Evolutionary conservation across 139 green algal species (phyloP).

Genomic region (Micractinium sp.): DNA sequence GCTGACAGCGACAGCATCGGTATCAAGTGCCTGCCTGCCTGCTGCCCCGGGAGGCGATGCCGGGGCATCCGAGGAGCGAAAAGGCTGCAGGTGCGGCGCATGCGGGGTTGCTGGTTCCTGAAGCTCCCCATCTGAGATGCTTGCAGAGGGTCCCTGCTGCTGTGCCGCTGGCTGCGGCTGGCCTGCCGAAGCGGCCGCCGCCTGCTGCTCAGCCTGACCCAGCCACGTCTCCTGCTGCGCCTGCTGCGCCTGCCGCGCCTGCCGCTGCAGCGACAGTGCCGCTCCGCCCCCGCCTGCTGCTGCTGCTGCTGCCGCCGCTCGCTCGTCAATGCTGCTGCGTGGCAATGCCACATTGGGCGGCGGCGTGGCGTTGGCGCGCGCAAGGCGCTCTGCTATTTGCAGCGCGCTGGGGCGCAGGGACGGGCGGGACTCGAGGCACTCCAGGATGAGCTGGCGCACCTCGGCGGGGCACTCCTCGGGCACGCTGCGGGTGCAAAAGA

Average conservation of each 20-base stretch:
- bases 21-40: background rate
- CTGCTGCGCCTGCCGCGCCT: background rate
- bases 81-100: background rate
- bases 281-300: background rate
- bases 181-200: background rate
- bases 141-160: background rate
- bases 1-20: too few relatives aligned
- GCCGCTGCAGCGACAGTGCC: too few relatives aligned
- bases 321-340: background rate
- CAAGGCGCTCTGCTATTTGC: conserved; percentile 39
- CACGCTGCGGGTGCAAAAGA: conserved; percentile 3
- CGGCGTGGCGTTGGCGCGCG: background rate
- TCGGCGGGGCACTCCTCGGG: conserved; percentile 47
- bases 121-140: background rate
- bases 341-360: background rate
- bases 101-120: background rate
- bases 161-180: background rate
- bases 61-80: background rate
- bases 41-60: too few relatives aligned
- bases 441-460: conserved; percentile 34
- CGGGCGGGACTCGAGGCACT: conserved; percentile 44
- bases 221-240: background rate
- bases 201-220: background rate
- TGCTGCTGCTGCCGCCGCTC: background rate
- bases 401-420: conserved; percentile 32